phyloP scores from a whole-genome alignment of 2,329 filamentous ascomycete genomes.

The Xylaria sp. region DNA sequence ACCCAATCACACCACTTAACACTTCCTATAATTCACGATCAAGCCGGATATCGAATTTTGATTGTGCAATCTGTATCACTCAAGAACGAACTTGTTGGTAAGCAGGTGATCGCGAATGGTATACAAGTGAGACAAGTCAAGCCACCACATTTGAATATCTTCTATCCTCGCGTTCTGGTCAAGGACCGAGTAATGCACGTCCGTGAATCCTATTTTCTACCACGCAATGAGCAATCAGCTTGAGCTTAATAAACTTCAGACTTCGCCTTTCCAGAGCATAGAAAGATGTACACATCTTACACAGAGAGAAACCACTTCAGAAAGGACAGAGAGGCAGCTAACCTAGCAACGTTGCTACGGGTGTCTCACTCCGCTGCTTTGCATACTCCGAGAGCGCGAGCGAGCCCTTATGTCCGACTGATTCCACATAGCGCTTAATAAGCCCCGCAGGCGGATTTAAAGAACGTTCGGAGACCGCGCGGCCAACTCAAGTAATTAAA shows the following conservation, averaged over 20 bases:
- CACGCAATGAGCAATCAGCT: no score
- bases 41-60: not conserved
- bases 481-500: not conserved
- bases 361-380: not conserved
- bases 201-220: no score
- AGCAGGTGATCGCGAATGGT: not conserved
- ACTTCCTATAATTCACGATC: not conserved
- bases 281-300: no score
- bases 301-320: no score
- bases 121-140: not conserved
- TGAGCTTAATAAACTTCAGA: no score
- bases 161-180: not conserved
- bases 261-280: no score
- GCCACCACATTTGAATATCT: not conserved
- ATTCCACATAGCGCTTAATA: slow-evolving; percentile 9
- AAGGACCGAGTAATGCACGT: not conserved
- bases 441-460: not conserved
- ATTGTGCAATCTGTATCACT: not conserved
- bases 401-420: slow-evolving; percentile 16
- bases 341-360: not conserved
- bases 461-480: slow-evolving; percentile 1
- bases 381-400: not conserved
- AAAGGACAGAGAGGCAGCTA: no score
- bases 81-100: not conserved
- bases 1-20: not conserved